Evolutionary conservation across 2,329 filamentous ascomycete species (phyloP).

Genomic region (Colletotrichum echinochloae): DNA sequence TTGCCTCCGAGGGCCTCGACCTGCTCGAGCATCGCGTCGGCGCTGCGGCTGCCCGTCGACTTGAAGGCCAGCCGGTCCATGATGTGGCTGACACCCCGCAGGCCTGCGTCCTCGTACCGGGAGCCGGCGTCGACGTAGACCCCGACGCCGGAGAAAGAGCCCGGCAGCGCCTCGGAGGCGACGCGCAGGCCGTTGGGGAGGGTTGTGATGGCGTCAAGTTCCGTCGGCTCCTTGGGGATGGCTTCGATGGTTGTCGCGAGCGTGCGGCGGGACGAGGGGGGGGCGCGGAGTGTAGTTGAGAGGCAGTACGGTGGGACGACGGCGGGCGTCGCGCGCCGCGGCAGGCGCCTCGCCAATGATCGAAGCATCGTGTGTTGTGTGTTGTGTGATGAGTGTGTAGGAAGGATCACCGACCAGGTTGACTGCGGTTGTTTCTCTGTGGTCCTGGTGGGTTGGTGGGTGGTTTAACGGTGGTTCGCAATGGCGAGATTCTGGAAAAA

Average conservation of each 20-base stretch:
- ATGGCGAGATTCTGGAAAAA: slow-evolving; percentile 31
- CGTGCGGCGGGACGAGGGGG: slow-evolving; percentile 18
- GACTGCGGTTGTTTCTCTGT: not conserved
- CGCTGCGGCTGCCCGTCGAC: slow-evolving; percentile 76
- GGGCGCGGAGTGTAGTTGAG: slow-evolving; percentile 7
- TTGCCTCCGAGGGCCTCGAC: slow-evolving; percentile 93
- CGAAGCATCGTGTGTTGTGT: slow-evolving; percentile 34
- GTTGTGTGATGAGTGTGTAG: not conserved
- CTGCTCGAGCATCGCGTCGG: slow-evolving; percentile 88
- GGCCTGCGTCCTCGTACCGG: slow-evolving; percentile 86
- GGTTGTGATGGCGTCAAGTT: slow-evolving; percentile 88
- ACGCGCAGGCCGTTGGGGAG: slow-evolving; percentile 94
- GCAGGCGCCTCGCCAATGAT: slow-evolving; percentile 41
- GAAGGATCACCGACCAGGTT: not conserved
- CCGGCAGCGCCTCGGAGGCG: slow-evolving; percentile 92
- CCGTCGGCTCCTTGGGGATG: slow-evolving; percentile 74
- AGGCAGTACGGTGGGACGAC: slow-evolving; percentile 11
- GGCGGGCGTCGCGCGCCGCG: slow-evolving; percentile 29
- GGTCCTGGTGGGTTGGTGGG: slow-evolving; percentile 10
- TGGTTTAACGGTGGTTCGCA: slow-evolving; percentile 13
- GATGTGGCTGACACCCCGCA: slow-evolving; percentile 94
- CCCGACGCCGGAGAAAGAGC: slow-evolving; percentile 93
- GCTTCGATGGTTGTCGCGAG: slow-evolving; percentile 40
- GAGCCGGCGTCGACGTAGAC: slow-evolving; percentile 97
- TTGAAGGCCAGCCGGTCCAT: slow-evolving; percentile 97